These are phyloP conservation scores for Clitoria ternatea DNA, from an alignment of 306 rosid species.

Conservation along the genomic window DNA sequence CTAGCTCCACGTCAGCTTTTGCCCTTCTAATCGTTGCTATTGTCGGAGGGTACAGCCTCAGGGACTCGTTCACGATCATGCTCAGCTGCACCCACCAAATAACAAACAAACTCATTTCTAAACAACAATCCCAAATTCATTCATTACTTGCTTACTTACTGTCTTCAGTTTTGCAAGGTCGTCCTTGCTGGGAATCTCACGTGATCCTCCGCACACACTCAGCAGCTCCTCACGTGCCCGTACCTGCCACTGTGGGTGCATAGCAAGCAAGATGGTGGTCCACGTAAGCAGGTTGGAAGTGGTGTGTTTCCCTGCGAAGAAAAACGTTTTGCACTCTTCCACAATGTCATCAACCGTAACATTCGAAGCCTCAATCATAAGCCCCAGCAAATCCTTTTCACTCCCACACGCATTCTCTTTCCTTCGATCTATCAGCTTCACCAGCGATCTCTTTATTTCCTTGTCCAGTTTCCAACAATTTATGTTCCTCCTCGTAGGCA, in stretches of 20 bases:
- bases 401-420: conserved; percentile 20
- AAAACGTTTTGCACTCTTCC: conserved; percentile 83
- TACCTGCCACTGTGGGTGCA: conserved; percentile 82
- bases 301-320: conserved; percentile 94
- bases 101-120: too few relatives aligned
- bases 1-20: conserved; percentile 57
- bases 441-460: conserved; percentile 47
- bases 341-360: conserved; percentile 73
- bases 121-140: too few relatives aligned
- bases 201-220: conserved; percentile 67
- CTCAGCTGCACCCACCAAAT: conserved; percentile 47
- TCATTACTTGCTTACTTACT: conserved; percentile 37
- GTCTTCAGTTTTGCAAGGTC: conserved; percentile 66
- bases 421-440: conserved; percentile 48
- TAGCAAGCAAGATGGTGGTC: conserved; percentile 77
- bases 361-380: conserved; percentile 65
- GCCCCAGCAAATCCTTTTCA: conserved; percentile 60
- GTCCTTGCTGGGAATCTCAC: conserved; percentile 65
- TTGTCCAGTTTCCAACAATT: conserved; percentile 65
- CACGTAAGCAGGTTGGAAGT: conserved; percentile 88
- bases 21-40: conserved; percentile 71
- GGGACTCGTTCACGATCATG: conserved; percentile 73
- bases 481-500: conserved; percentile 66
- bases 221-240: conserved; percentile 82
- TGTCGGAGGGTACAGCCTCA: conserved; percentile 72